These are phyloP conservation scores for Chaetomium strumarium DNA, from an alignment of 2,329 filamentous ascomycete species.

Conservation along the genomic window DNA sequence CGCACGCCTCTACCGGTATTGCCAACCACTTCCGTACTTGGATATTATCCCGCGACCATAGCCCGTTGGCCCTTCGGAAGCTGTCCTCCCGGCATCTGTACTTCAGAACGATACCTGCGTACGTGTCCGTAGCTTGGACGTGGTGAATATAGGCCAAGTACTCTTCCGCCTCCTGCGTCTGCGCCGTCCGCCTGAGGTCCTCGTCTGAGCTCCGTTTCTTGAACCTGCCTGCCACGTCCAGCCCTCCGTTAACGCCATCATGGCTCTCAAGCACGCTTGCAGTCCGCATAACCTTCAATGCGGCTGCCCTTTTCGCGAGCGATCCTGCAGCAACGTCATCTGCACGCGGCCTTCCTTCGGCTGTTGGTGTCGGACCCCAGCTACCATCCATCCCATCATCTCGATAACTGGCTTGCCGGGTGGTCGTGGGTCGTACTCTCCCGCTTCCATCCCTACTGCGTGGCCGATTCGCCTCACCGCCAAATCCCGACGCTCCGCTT, in stretches of 20 bases:
- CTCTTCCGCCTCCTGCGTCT: slow-evolving; percentile 57
- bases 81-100: slow-evolving; percentile 82
- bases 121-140: slow-evolving; percentile 75
- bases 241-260: slow-evolving; percentile 52
- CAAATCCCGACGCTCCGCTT: slow-evolving; percentile 30
- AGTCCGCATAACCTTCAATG: slow-evolving; percentile 50
- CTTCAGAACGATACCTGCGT: slow-evolving; percentile 83
- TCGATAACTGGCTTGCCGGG: slow-evolving; percentile 27
- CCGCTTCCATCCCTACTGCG: slow-evolving; percentile 29
- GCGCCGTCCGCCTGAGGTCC: slow-evolving; percentile 28
- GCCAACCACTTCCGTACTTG: slow-evolving; percentile 76
- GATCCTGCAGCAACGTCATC: slow-evolving; percentile 51
- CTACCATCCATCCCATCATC: slow-evolving; percentile 26
- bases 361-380: slow-evolving; percentile 49
- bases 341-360: slow-evolving; percentile 33
- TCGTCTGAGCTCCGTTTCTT: slow-evolving; percentile 69
- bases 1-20: slow-evolving; percentile 84
- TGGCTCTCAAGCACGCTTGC: slow-evolving; percentile 57
- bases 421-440: slow-evolving; percentile 27
- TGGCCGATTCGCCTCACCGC: slow-evolving; percentile 30
- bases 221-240: slow-evolving; percentile 50
- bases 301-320: slow-evolving; percentile 46
- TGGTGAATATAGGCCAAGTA: slow-evolving; percentile 87
- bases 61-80: slow-evolving; percentile 80
- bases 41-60: slow-evolving; percentile 91